Base-by-base conservation (phyloP, 768 basidiomycete genomes). In the Leccinum fibrillosum region DNA sequence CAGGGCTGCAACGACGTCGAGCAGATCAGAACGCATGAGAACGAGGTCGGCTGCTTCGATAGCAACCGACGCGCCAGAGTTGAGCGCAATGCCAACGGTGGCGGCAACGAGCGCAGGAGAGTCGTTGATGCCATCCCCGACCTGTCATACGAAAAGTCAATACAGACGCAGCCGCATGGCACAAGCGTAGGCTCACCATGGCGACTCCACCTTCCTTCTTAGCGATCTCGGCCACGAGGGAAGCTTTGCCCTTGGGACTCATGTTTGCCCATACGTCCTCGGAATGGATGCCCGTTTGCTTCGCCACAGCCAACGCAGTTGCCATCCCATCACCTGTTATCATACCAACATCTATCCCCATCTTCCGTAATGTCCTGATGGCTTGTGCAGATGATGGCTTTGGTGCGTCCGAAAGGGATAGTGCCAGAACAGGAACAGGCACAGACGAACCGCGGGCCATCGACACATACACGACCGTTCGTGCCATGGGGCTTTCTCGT, bases 41-140 rank as follows among this genome's bases (percentile, higher is more conserved):
- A 99, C 95, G 57, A 98, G 88, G 74, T 98, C 97, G 13, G 97
- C 97, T 0, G 97, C 97, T 77, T 98, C 97, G 53, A 99, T 89
- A 10, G 97, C 97, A 47, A 99, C 93, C 5, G 94, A 96, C 17
- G 97, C 95, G 32, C 97, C 97, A 3, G 94, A 91, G 11, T 92
- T 95, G 5, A 99, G 84, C 1, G 97, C 97, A 59, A 99, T 95
- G 44, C 97, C 97, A 23, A 99, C 92, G 1, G 94, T 92, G 1
- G 96, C 92, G 4, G 93, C 94, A 15, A 94, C 95, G 2, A 99
- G 86, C 12, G 96, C 97, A 2, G 95, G 96, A 2, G 96, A 98
- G 71, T 99, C 97, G 72, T 99, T 98, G 77, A 98, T 97, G 34
- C 97, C 97, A 72, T 99, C 97, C 23, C 97, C 97, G 42, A 99